phyloP scores from a whole-genome alignment of 2,329 filamentous ascomycete species.

The Penicillium hesseltinei region DNA sequence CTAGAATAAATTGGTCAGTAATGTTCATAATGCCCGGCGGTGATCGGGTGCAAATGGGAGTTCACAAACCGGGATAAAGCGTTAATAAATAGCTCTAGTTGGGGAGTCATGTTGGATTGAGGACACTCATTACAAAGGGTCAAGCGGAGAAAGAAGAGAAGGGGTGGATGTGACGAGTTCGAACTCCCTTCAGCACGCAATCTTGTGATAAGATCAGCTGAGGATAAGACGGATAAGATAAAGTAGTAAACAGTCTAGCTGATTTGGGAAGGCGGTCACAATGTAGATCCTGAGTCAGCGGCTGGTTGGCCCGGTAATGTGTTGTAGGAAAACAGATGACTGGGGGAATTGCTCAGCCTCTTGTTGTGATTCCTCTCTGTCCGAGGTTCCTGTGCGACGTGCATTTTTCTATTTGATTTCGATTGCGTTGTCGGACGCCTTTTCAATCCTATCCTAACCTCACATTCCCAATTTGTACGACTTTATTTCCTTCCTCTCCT shows the following conservation, averaged over 20 bases:
- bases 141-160: background rate
- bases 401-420: constrained; percentile 11
- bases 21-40: constrained; percentile 2
- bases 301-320: constrained; percentile 42
- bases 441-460: constrained; percentile 10
- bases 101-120: constrained; percentile 26
- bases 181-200: background rate
- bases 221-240: constrained; percentile 13
- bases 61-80: constrained; percentile 43
- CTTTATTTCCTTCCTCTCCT: constrained; percentile 6
- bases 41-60: background rate
- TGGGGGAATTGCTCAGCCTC: constrained; percentile 23
- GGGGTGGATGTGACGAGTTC: background rate
- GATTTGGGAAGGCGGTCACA: constrained; percentile 24
- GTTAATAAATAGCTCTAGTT: constrained; percentile 38
- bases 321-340: constrained; percentile 42
- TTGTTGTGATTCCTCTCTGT: constrained; percentile 21
- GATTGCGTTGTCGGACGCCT: constrained; percentile 7
- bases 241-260: background rate
- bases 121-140: constrained; percentile 6
- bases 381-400: constrained; percentile 14
- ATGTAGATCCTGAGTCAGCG: constrained; percentile 24
- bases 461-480: constrained; percentile 9
- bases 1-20: constrained; percentile 46
- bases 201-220: constrained; percentile 28